phyloP scores from a whole-genome alignment of 2,329 filamentous ascomycete species.

The Trichophyton equinum region DNA sequence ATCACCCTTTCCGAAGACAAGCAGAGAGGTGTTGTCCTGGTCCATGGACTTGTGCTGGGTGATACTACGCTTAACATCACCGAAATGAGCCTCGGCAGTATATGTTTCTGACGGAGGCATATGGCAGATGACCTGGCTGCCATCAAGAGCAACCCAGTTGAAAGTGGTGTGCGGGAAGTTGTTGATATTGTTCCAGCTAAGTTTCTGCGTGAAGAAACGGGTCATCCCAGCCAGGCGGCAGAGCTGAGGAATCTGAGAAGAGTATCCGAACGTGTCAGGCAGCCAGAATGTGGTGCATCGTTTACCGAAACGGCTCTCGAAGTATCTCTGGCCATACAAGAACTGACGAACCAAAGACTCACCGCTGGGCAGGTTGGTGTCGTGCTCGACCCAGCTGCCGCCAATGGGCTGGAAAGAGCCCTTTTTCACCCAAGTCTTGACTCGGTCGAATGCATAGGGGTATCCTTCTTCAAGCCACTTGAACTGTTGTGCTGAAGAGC shows the following conservation, averaged over 20 bases:
- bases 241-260: slow-evolving; percentile 82
- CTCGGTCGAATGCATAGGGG: slow-evolving; percentile 75
- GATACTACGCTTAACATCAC: slow-evolving; percentile 80
- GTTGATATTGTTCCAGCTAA: slow-evolving; percentile 99
- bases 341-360: slow-evolving; percentile 92
- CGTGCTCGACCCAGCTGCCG: slow-evolving; percentile 97
- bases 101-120: slow-evolving; percentile 96
- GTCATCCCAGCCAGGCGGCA: slow-evolving; percentile 92
- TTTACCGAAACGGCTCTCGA: slow-evolving; percentile 81
- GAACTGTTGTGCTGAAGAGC: slow-evolving; percentile 92
- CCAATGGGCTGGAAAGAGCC: slow-evolving; percentile 90
- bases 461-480: slow-evolving; percentile 93
- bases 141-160: slow-evolving; percentile 94
- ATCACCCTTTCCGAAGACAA: slow-evolving; percentile 94
- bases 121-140: slow-evolving; percentile 92
- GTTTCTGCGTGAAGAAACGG: slow-evolving; percentile 92
- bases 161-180: slow-evolving; percentile 98
- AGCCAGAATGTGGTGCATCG: slow-evolving; percentile 92
- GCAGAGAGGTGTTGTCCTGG: slow-evolving; percentile 75
- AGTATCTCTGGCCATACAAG: slow-evolving; percentile 87
- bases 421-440: slow-evolving; percentile 80
- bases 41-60: slow-evolving; percentile 92
- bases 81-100: slow-evolving; percentile 86
- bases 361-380: slow-evolving; percentile 92
- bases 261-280: slow-evolving; percentile 96